Base-by-base conservation (phyloP, 768 basidiomycete species). In the Sarcodon aspratus region DNA sequence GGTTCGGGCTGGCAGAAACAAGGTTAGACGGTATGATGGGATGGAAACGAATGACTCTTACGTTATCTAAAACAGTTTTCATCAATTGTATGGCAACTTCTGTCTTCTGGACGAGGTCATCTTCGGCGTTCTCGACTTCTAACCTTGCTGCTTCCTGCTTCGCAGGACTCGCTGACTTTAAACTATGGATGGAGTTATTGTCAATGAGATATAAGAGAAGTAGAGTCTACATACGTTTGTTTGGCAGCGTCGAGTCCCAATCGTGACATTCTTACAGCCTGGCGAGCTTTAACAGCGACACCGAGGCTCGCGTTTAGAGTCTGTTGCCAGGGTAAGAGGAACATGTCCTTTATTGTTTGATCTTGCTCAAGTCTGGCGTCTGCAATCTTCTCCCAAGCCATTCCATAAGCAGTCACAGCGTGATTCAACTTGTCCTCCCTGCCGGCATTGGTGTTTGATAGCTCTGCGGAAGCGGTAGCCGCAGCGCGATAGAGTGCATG, bases 51-150 rank as follows among this genome's bases (percentile, higher is more conserved):
- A 12, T 9, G 7, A 72, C 86, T 5, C 5, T 48, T 54, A 96
- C 94, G 66, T 97, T 97, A 58, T 98, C 95, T 36, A 99, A 75
- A 12, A 98, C 95, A n/a, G 89, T 85, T 73, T 95, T 95, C 93
- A 96, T 95, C 40, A 92, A 76, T 2, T 86, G 88, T 57, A 96
- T 96, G 1, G 94, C 95, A 32, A 94, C 86, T 65, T 99, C 96
- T 18, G 96, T 99, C 73, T 91, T 92, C 63, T 94, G 93, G 6
- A 98, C 96, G 33, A 98, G 78, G 65, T 94, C 91, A 63, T 99
- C 96, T 58, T 92, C 88, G 8, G 88, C 87, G 53, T 91, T 91
- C 76, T 92, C 88, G 9, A 91, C 87, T 56, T 94, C 90, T 17
- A 96, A 79, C 44, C 88, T 73, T 4, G 92, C 88, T 47, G 96